Conservation (phyloP, 306 rosid genomes). For the Lathyrus sativus region DNA sequence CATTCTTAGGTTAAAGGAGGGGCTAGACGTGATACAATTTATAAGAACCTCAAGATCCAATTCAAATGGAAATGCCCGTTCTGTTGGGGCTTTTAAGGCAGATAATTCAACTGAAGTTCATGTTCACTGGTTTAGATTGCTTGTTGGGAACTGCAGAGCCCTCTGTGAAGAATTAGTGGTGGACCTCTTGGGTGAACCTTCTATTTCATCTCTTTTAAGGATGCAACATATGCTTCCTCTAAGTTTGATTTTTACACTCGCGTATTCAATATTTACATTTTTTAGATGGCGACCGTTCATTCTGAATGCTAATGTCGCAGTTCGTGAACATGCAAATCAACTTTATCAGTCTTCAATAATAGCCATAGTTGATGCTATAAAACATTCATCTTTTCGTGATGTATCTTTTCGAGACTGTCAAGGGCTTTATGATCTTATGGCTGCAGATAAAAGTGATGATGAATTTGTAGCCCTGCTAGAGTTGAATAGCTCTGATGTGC, state of each 20-base stretch:
- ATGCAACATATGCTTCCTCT: constrained; percentile 93
- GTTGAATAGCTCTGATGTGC: no score
- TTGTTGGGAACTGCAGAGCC: constrained; percentile 89
- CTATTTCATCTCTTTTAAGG: constrained; percentile 80
- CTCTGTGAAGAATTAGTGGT: constrained; percentile 76
- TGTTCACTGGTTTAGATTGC: constrained; percentile 97
- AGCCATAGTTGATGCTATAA: constrained; percentile 74
- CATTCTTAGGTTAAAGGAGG: no score
- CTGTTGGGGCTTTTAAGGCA: no score
- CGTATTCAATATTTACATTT: constrained; percentile 85
- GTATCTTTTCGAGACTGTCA: constrained; percentile 85
- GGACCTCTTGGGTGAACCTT: constrained; percentile 88
- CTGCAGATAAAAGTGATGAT: no score
- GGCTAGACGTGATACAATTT: no score
- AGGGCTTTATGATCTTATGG: no score
- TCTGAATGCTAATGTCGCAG: no score
- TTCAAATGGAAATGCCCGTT: no score
- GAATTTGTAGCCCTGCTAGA: no score
- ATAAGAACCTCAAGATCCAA: no score
- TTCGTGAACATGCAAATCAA: constrained; percentile 77
- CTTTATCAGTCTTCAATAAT: constrained; percentile 64
- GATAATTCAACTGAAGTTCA: no score
- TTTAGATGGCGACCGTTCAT: constrained; percentile 75
- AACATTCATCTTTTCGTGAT: constrained; percentile 88
- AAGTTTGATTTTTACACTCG: constrained; percentile 80